These are phyloP conservation scores for Actinidia chinensis DNA, from an alignment of 179 eudicot species.

Conservation along the genomic window DNA sequence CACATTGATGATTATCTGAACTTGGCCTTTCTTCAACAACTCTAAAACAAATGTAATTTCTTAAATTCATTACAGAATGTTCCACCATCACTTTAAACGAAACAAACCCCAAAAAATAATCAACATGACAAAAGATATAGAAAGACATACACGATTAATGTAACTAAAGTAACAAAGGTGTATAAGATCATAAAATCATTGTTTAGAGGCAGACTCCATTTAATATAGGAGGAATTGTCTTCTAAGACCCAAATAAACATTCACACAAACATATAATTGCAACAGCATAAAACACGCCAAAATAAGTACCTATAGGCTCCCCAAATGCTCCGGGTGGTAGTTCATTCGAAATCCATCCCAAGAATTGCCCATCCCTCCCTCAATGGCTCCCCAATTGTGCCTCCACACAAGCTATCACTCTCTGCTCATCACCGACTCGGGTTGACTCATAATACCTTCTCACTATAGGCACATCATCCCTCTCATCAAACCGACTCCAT, in stretches of 20 bases:
- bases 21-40: neutral
- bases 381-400: slow-evolving; percentile 82
- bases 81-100: neutral
- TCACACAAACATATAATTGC: neutral
- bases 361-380: slow-evolving; percentile 90
- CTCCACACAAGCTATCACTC: slow-evolving; percentile 74
- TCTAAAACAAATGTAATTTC: neutral
- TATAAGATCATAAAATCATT: neutral
- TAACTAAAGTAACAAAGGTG: neutral
- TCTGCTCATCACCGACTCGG: slow-evolving; percentile 41
- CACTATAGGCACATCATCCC: slow-evolving; percentile 34
- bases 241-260: neutral
- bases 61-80: neutral
- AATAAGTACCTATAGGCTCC: slow-evolving; percentile 60
- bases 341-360: slow-evolving; percentile 87
- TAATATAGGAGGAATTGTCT: neutral
- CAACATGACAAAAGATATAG: neutral
- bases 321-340: slow-evolving; percentile 95
- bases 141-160: neutral
- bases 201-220: neutral
- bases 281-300: neutral
- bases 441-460: slow-evolving; percentile 57
- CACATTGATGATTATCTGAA: neutral
- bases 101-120: neutral
- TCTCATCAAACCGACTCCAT: slow-evolving; percentile 34